Evolutionary conservation across 73 alveolate genomes (phyloP), one percentile per base, ranked within the genome.

Genomic region (Paramecium pentaurelia): DNA sequence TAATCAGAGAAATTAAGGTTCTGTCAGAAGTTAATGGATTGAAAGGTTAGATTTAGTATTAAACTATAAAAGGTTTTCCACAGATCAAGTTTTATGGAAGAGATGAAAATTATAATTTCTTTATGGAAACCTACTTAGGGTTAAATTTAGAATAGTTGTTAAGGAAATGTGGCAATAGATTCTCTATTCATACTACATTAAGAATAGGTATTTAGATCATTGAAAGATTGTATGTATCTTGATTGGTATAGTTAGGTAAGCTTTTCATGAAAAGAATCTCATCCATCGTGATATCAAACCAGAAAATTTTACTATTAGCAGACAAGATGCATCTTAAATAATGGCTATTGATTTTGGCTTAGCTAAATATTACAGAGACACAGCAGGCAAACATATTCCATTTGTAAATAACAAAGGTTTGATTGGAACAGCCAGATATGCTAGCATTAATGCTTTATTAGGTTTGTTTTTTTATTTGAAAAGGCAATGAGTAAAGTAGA

Each of bases 341-440:
- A 94, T 95, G 94, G 93, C 97, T 59, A 97, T 98, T 27, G 99
- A 98, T 94, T 97, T 93, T 92, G 99, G 99, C 0, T 94, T 97
- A 30, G 97, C 98, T 6, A 97, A 97, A 86, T 95, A 95, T 68
- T 97, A 93, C 88, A 95, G 98, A 86, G 96, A 95, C 95, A 32
- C 95, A 93, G 95, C 94, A 96, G 80, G 98, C 42, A 86, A 93
- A 45, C 99, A 98, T 90, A 97, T 98, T 60, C 98, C 97, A 32
- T 96, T 95, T 88, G 90, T 94, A 45, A 98, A 94, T 71, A 98
- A 98, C 11, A 98, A 98, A 93, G 98, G 97, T 60, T 92, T 98
- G 92, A 97, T 98, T 16, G 99, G 99, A 4, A 98, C 99, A 11
- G 99, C 99, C 10, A 87, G 97, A 71, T 89, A 96, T 93, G 96